phyloP scores from a whole-genome alignment of 148 eudicot species.

The Silene latifolia region DNA sequence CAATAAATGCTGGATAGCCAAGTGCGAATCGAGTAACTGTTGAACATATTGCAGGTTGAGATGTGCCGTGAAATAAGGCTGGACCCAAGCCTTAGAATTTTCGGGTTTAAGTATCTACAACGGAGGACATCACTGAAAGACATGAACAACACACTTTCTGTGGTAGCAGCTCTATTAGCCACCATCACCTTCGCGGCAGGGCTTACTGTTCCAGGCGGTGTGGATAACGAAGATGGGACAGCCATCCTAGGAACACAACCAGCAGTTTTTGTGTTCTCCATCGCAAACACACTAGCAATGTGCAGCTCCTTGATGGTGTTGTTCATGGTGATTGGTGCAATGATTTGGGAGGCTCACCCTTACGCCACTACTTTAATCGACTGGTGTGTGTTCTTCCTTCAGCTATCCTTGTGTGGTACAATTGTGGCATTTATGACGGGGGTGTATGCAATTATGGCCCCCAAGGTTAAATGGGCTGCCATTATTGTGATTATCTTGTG shows the following conservation, averaged over 20 bases:
- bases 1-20: too few relatives aligned
- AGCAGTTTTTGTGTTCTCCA: constrained; percentile 6
- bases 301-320: too few relatives aligned
- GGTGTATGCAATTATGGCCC: too few relatives aligned
- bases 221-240: not conserved
- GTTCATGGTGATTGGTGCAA: too few relatives aligned
- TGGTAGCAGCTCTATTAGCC: constrained; percentile 11
- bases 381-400: too few relatives aligned
- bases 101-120: constrained; percentile 11
- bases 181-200: constrained; percentile 19
- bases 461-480: too few relatives aligned
- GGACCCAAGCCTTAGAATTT: constrained; percentile 5
- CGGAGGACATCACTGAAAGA: not conserved
- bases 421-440: too few relatives aligned
- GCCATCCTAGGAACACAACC: not conserved
- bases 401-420: too few relatives aligned
- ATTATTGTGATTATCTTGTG: too few relatives aligned
- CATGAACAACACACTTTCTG: not conserved
- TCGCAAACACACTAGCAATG: constrained; percentile 11
- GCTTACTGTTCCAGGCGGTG: constrained; percentile 11
- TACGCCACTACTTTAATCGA: too few relatives aligned
- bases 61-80: constrained; percentile 16
- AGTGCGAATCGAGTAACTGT: too few relatives aligned
- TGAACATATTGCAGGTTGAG: constrained; percentile 3
- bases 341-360: too few relatives aligned